These are phyloP conservation scores for Talaromyces albobiverticillius DNA, from an alignment of 2,329 filamentous ascomycete species.

Conservation along the genomic window DNA sequence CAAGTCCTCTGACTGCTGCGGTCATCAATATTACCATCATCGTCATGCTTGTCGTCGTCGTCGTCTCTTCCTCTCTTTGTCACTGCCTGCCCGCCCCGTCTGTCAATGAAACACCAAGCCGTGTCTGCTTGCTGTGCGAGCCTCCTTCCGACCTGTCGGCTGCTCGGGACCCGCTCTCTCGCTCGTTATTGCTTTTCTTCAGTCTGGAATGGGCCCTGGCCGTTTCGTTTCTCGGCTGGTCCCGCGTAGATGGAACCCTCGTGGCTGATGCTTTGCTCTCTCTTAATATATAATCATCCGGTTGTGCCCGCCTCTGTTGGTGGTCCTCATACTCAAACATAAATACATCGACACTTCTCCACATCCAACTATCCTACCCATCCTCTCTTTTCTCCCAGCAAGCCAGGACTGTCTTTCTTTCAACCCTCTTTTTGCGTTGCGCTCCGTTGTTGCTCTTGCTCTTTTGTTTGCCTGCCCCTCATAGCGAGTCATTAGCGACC, in stretches of 20 bases:
- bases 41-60: neutral
- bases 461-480: neutral
- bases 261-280: constrained; percentile 8
- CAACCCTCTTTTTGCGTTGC: neutral
- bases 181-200: constrained; percentile 6
- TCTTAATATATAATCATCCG: constrained; percentile 11
- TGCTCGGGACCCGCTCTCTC: neutral
- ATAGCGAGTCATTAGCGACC: too few species aligned
- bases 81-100: neutral
- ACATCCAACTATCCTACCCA: neutral
- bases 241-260: constrained; percentile 14
- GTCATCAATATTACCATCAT: too few species aligned
- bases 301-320: constrained; percentile 4
- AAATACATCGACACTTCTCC: constrained; percentile 2
- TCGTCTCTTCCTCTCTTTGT: neutral
- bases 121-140: neutral
- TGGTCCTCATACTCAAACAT: neutral
- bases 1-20: constrained; percentile 13
- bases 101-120: too few species aligned
- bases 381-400: constrained; percentile 6
- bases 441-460: neutral
- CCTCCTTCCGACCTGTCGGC: neutral
- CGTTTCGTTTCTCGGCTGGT: constrained; percentile 12
- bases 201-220: constrained; percentile 4
- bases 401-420: constrained; percentile 10